Evolutionary conservation across 768 basidiomycete species (phyloP), one percentile per base, ranked within the genome.

Genomic region (Boletus subparvulus): DNA sequence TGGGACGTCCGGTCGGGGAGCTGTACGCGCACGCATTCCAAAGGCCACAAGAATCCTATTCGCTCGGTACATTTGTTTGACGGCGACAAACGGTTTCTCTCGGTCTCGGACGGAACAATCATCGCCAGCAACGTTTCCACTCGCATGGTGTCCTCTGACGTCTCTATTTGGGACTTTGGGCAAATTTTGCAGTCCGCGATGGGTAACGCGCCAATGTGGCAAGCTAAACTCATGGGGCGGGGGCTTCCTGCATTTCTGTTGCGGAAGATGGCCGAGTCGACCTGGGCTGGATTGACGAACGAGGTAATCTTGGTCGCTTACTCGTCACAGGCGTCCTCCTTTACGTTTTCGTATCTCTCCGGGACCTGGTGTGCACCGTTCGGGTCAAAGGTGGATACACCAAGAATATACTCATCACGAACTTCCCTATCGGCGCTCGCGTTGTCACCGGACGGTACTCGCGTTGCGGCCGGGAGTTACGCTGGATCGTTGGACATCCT

Each of bases 391-490:
- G 30, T 54, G 40, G 43, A 43, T 14, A 24, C 45, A 6, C 56
- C 52, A 1, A 0, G 26, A 16, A 32, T 54, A 30, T 19, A 59
- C 49, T 1, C 28, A 12, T 47, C 56, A 13, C 52, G 35, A 4
- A 35, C 39, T 24, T 10, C 11, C n/a, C 52, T 65, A 17, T 51
- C 39, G 7, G 56, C 51, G 19, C 47, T 68, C 17, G 56, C 64
- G 3, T 46, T 68, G 45, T 68, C 66, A 6, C 39, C 43, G 10
- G 55, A 68, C 37, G 67, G 61, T 7, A 41, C 40, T 19, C 46
- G 51, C 6, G 30, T 63, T 12, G 64, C 63, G 28, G 62, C 61
- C 13, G 59, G 50, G n/a, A 59, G 33, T 17, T 6, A 9, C 11
- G 19, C 19, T 9, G 60, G 53, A 6, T 47, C 56, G 2, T 17